Base-by-base conservation (phyloP, 2,329 filamentous ascomycete species). In the Sphaerulina musiva region DNA sequence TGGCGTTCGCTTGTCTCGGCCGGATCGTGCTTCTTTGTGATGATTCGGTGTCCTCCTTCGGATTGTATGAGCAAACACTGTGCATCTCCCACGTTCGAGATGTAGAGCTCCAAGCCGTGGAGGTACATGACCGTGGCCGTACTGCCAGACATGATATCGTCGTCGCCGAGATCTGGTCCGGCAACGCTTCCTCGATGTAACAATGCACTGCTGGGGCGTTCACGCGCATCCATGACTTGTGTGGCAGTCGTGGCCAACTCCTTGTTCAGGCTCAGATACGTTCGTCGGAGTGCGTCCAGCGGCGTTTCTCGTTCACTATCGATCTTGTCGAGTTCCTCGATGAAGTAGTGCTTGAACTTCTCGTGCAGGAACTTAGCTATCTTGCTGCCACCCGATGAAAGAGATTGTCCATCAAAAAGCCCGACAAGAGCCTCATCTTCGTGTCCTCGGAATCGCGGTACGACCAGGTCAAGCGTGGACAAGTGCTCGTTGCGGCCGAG, bases 291-390 rank as follows among this genome's bases (percentile, higher is more conserved):
- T 2, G 92, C 93, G 74, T 96, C 92, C 6, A 80, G 76, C 0
- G 92, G 86, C 0, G 81, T 88, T 68, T 97, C 93, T 5, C 14
- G 20, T n/a, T 61, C 62, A 5, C 48, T 34, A n/a, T 81, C 76
- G 64, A 95, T 69, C 54, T 78, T 81, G 60, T 89, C 89, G 48
- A 98, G 72, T 72, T 98, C 92, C 51, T 86, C 80, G 5, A 82
- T 81, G 65, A 98, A 93, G 12, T 89, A 86, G 56, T 86, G 80
- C 23, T 88, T 87, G 71, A 98, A 96, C 67, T 96, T 92, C 73
- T 98, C 93, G 68, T 98, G 92, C 31, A 98, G 76, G 66, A 89
- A 98, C 69, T 96, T 97, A 60, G 93, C 91, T 63, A 98, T 89
- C 74, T 95, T 95, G 58, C 91, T 96, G 42, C 93, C 95, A 57